Evolutionary conservation across 169 alveolate species (phyloP).

Genomic region (Plasmodium knowlesi): DNA sequence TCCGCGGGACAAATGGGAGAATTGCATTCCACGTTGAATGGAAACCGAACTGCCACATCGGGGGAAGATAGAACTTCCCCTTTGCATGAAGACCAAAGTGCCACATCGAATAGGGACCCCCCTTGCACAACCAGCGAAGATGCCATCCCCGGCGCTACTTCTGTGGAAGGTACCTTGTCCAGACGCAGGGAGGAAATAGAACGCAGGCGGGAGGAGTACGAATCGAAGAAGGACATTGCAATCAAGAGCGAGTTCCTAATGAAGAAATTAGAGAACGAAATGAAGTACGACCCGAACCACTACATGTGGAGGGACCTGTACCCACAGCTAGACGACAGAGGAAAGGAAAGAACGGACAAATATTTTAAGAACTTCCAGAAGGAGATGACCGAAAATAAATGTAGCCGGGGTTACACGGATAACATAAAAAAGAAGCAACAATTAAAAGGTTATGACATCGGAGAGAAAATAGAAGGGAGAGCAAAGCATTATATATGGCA

Average conservation of each 20-base stretch:
- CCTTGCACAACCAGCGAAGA: not conserved
- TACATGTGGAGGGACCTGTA: constrained; percentile 75
- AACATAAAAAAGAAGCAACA: constrained; percentile 74
- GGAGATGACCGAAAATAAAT: constrained; percentile 67
- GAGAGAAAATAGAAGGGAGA: constrained; percentile 67
- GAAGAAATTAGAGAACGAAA: constrained; percentile 71
- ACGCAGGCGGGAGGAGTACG: constrained; percentile 54
- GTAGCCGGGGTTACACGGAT: constrained; percentile 74
- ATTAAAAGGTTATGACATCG: constrained; percentile 72
- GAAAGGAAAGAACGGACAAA: constrained; percentile 57
- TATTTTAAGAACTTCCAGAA: constrained; percentile 51
- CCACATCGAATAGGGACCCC: not conserved
- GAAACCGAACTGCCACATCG: not conserved
- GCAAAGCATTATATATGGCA: constrained; percentile 68
- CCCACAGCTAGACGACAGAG: constrained; percentile 63
- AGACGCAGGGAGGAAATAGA: constrained; percentile 23
- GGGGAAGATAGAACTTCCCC: not conserved
- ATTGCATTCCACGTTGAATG: not conserved
- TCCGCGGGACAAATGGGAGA: not conserved
- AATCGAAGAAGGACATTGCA: constrained; percentile 54
- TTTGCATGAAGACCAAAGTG: not conserved
- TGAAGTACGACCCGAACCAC: constrained; percentile 75
- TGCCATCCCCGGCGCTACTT: not conserved
- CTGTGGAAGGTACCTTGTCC: not conserved
- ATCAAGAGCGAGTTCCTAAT: constrained; percentile 47